Conservation (phyloP, 106 monocot genomes). For the Acorus gramineus region DNA sequence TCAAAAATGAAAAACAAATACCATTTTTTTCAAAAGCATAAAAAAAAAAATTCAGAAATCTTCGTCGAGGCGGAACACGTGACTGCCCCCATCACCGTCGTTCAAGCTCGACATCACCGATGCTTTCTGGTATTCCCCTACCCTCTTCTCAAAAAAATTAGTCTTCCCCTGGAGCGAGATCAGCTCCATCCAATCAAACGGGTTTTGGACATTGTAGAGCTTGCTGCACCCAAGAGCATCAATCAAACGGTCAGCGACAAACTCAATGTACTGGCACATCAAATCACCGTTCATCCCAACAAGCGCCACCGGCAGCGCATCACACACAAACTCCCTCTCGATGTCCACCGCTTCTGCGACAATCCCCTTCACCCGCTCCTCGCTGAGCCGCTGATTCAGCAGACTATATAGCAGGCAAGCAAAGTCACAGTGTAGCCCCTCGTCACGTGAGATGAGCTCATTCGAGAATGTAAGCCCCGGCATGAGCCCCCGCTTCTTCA, state of each 20-base stretch:
- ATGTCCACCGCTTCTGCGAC: conserved; percentile 67
- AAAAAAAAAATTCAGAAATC: conserved; percentile 46
- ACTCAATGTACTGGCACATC: conserved; percentile 41
- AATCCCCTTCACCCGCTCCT: conserved; percentile 40
- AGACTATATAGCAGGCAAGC: conserved; percentile 67
- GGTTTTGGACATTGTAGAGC: conserved; percentile 17
- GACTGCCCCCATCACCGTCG: conserved; percentile 12
- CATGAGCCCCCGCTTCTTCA: conserved; percentile 68
- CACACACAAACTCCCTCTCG: conserved; percentile 72
- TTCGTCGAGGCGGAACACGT: conserved; percentile 55
- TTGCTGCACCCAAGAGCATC: conserved; percentile 19
- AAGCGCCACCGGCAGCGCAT: conserved; percentile 49
- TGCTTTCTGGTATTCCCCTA: conserved; percentile 63
- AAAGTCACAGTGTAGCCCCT: conserved; percentile 91
- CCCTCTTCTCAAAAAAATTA: conserved; percentile 44
- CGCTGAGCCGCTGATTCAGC: conserved; percentile 30
- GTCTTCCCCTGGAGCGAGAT: conserved; percentile 67
- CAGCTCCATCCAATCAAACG: conserved; percentile 43
- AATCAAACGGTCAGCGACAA: conserved; percentile 32
- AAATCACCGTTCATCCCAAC: conserved; percentile 60
- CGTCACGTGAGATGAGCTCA: conserved; percentile 85
- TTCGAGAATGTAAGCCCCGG: conserved; percentile 53
- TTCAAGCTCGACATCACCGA: conserved; percentile 55
- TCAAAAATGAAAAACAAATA: too few relatives aligned
- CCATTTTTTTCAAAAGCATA: too few relatives aligned